Base-by-base conservation (phyloP, 2,329 filamentous ascomycete species). In the Dothistroma septosporum region DNA sequence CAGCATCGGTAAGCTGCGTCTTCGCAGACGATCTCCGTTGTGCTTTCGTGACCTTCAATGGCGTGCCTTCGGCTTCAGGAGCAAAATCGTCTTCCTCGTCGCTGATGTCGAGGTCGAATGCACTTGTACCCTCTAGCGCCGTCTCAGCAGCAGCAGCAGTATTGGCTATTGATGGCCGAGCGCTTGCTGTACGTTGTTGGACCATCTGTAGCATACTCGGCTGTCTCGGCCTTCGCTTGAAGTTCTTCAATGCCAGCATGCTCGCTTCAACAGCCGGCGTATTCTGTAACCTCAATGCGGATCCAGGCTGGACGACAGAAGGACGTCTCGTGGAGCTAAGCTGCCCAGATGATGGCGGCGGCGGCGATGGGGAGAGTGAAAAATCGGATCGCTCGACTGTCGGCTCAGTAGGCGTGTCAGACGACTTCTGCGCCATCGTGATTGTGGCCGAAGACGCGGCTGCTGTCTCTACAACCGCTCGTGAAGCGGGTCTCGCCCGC, bases 21-120 rank as follows among this genome's bases (percentile, higher is more conserved):
- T 49, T 49, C 9, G 48, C 22, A 41, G 53, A 55, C n/a, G 24
- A 22, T 14, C 28, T 35, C 56, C 49, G 35, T 57, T 28, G 52
- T 28, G 24, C 56, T 67, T 78, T 79, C 31, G 66, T 53, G 21
- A 81, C 74, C 60, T 85, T 82, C 28, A 88, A 69, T 3, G 87
- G 87, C 7, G 88, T 90, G 16, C 86, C 87, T 75, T 89, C 86
- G 31, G 85, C 86, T 59, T 89, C 86, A 0, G 82, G 87, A 55
- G 78, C 81, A 69, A 85, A 87, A 66, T 77, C 73, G 10, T 71
- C 70, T 44, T 72, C 71, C n/a, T 70, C 69, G 49, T 64, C 65
- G 33, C 63, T 64, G 16, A 67, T 44, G 12, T 66, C 70, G 16
- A 73, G 61, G 55, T 71, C 69, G 53, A 68, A 72, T 28, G 66